phyloP scores from a whole-genome alignment of 108 stramenopile genomes.

The Skeletonema tropicum region DNA sequence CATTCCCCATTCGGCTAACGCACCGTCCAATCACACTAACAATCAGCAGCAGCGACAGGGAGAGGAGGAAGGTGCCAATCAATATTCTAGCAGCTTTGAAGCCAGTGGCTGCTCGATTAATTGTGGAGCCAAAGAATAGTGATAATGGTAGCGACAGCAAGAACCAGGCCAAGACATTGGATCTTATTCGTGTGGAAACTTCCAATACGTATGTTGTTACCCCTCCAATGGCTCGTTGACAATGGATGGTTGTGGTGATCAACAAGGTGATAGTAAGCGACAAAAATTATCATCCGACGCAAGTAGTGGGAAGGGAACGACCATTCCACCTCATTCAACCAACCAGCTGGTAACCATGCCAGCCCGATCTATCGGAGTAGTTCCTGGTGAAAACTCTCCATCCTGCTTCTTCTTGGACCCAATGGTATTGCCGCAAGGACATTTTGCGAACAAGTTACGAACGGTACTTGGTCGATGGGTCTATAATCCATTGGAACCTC shows the following conservation, averaged over 20 bases:
- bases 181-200: conserved; percentile 44
- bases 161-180: conserved; percentile 35
- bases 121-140: conserved; percentile 23
- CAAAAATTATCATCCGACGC: conserved; percentile 3
- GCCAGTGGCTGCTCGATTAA: conserved; percentile 38
- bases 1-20: not conserved
- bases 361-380: conserved; percentile 38
- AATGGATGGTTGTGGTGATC: not conserved
- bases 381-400: conserved; percentile 42
- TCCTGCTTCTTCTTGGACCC: conserved; percentile 48
- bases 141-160: not conserved
- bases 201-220: conserved; percentile 47
- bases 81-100: conserved; percentile 18
- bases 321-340: not conserved
- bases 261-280: conserved; percentile 12
- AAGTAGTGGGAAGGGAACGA: not conserved
- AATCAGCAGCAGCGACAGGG: not conserved
- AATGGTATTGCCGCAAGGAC: conserved; percentile 11
- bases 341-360: conserved; percentile 26
- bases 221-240: conserved; percentile 24
- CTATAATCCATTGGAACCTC: conserved; percentile 47
- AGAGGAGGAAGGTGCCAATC: not conserved
- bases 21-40: not conserved
- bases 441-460: conserved; percentile 30
- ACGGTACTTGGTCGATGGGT: conserved; percentile 23